Base-by-base conservation (phyloP, 2,329 filamentous ascomycete species). In the Aureobasidium sp. region DNA sequence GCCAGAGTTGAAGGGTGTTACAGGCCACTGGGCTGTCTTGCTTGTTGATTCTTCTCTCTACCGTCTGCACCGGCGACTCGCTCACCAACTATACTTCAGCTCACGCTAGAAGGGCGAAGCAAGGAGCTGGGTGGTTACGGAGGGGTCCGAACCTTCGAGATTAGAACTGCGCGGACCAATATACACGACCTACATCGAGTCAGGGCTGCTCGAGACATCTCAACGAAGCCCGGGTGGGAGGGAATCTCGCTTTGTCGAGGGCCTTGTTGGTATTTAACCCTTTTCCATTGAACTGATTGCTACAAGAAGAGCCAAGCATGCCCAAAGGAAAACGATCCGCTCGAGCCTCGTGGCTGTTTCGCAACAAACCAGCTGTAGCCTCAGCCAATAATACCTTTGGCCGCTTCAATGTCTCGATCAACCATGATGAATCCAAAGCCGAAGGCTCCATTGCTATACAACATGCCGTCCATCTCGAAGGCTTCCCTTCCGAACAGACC, bases 291-390 rank as follows among this genome's bases (percentile, higher is more conserved):
- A 31, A 49, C 31, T 60, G 44, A 47, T 60, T 50, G 15, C 17
- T 33, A 24, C 24, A 39, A 45, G 45, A 48, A 1, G 3, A 58
- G 11, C 3, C 17, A 7, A 29, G 11, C 14, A 60, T 60, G 57
- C 45, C 57, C 24, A 60, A 60, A n/a, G 44, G 57, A 4, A 60
- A 50, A 35, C 57, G 57, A 31, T 31, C 57, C 17, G 31, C 44
- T 9, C 57, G 44, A 39, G 40, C 45, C 11, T 29, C 45, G n/a
- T 60, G 57, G 57, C 57, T 60, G 9, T 60, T 60, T n/a, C 57
- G 57, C 40, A 47, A 60, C 57, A 50, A 60, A 27, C 57, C 57
- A 31, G 57, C 40, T 42, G 57, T 60, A 40, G 44, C 57, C n/a
- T 39, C 33, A 15, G 35, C 45, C 24, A 19, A 29, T 17, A 14